Evolutionary conservation across 352 stramenopile species (phyloP).

Genomic region (Thraustochytrium sp.): DNA sequence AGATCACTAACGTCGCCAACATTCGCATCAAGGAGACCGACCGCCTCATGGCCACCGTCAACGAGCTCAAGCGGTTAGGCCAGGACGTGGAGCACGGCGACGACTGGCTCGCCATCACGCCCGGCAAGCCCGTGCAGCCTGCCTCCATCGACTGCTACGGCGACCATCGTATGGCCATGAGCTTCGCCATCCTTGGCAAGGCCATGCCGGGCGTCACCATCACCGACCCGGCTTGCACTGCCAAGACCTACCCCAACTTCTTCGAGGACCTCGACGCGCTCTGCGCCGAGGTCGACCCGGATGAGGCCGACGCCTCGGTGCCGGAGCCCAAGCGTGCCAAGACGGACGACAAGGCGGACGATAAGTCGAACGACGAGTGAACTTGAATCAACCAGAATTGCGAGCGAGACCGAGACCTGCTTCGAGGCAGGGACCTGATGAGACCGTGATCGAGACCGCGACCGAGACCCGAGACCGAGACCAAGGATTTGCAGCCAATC

Average conservation of each 20-base stretch:
- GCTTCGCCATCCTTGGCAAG: conserved; percentile 68
- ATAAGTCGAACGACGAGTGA: too few species aligned
- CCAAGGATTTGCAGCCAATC: too few species aligned
- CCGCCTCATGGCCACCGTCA: conserved; percentile 75
- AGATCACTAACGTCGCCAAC: conserved; percentile 77
- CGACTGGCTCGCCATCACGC: conserved; percentile 40
- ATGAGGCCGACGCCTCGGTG: not conserved
- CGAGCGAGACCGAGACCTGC: too few species aligned
- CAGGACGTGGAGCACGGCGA: conserved; percentile 41
- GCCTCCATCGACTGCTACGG: conserved; percentile 71
- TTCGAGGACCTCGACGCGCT: conserved; percentile 40
- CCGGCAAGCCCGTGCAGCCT: conserved; percentile 41
- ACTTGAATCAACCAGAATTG: too few species aligned
- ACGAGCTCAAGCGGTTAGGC: conserved; percentile 55
- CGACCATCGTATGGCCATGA: conserved; percentile 80
- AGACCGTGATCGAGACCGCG: too few species aligned
- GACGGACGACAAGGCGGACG: too few species aligned
- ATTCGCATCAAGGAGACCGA: conserved; percentile 75
- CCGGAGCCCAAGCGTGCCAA: conserved; percentile 7
- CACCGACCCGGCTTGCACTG: conserved; percentile 26
- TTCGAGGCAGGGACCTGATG: too few species aligned
- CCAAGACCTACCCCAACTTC: conserved; percentile 45
- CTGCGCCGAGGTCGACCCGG: not conserved
- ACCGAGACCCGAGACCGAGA: too few species aligned
- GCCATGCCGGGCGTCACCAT: conserved; percentile 49